Evolutionary conservation across 2,329 filamentous ascomycete genomes (phyloP).

Genomic region (Apiospora koreana): DNA sequence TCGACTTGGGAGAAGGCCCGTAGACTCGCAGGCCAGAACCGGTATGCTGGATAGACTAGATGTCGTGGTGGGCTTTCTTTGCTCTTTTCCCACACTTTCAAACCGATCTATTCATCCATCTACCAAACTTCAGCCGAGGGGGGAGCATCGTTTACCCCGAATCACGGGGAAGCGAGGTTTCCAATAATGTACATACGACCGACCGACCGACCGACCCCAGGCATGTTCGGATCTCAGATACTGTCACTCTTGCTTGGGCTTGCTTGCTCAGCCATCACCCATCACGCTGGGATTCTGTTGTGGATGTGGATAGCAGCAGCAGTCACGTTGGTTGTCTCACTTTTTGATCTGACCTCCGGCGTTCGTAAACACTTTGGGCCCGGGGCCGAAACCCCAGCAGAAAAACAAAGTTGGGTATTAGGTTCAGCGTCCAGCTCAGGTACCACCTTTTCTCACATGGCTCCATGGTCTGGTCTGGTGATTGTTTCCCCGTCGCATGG

Average conservation of each 20-base stretch:
- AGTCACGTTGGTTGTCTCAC: background rate
- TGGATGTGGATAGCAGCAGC: background rate
- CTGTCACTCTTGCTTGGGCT: background rate
- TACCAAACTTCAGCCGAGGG: background rate
- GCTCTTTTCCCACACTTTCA: background rate
- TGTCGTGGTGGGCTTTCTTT: background rate
- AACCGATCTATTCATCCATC: background rate
- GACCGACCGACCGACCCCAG: too few relatives aligned
- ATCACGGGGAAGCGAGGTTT: background rate
- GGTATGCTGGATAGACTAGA: background rate
- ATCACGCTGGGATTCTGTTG: background rate
- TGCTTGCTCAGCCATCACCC: background rate
- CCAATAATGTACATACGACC: background rate
- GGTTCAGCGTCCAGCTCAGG: background rate
- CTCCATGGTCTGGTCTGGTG: constrained; percentile 3
- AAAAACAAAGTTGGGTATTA: background rate
- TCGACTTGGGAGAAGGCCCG: background rate
- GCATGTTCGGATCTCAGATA: background rate
- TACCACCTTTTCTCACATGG: background rate
- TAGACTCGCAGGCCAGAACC: background rate
- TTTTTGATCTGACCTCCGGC: constrained; percentile 3
- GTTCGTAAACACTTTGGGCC: background rate
- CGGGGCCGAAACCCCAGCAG: background rate
- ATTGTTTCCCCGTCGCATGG: background rate
- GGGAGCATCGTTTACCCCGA: background rate